These are phyloP conservation scores for Hyphopichia fennica DNA, from an alignment of 1,139 yeast genomes.

Conservation along the genomic window DNA sequence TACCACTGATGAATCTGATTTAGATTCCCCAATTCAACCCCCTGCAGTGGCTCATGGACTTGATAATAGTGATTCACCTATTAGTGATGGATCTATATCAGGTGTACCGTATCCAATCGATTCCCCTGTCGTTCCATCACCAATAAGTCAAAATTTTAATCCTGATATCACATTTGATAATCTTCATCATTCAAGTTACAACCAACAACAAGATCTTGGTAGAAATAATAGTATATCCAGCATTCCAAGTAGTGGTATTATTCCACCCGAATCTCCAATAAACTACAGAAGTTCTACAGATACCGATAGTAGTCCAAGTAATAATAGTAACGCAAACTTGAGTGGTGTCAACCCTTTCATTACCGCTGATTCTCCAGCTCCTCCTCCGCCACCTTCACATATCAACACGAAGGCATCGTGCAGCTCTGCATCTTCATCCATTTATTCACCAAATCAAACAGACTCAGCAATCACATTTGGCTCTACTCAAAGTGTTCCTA, in stretches of 20 bases:
- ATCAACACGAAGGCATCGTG: not conserved
- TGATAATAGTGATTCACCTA: not conserved
- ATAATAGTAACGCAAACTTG: not conserved
- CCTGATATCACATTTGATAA: slow-evolving; percentile 8
- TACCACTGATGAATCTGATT: not conserved
- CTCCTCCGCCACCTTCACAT: not conserved
- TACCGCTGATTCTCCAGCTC: too few relatives aligned
- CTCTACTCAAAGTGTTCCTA: slow-evolving; percentile 2
- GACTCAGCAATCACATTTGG: not conserved
- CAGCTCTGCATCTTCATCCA: not conserved
- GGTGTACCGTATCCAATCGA: slow-evolving; percentile 19
- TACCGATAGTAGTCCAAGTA: not conserved
- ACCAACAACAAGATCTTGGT: not conserved
- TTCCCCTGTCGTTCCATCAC: slow-evolving; percentile 17
- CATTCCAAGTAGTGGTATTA: not conserved
- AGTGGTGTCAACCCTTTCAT: too few relatives aligned
- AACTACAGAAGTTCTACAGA: not conserved
- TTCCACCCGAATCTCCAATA: not conserved
- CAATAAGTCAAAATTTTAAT: slow-evolving; percentile 7
- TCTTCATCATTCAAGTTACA: not conserved
- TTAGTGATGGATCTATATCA: not conserved
- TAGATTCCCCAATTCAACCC: not conserved
- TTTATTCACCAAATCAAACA: not conserved
- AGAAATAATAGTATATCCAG: not conserved
- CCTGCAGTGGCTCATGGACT: not conserved